These are phyloP conservation scores for Cyclotella cryptica DNA, from an alignment of 108 stramenopile genomes.

Conservation along the genomic window DNA sequence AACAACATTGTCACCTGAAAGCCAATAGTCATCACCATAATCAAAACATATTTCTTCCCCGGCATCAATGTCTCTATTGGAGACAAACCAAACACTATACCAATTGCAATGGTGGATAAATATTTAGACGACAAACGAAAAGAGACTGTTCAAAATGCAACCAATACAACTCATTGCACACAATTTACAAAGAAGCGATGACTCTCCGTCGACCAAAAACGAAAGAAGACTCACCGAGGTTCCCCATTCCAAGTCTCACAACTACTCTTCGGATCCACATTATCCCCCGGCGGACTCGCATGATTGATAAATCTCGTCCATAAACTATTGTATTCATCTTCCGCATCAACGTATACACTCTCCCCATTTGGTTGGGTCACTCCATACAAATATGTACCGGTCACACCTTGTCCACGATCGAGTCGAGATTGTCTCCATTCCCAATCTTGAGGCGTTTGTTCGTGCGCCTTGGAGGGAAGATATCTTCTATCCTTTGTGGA, in stretches of 20 bases:
- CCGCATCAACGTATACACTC: constrained; percentile 55
- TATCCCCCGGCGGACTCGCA: constrained; percentile 31
- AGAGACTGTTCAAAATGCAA: too few species aligned
- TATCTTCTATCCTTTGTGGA: constrained; percentile 59
- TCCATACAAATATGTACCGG: constrained; percentile 57
- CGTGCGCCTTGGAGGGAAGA: constrained; percentile 11
- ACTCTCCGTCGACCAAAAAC: not conserved
- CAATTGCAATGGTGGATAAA: not conserved
- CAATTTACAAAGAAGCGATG: not conserved
- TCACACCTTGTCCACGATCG: constrained; percentile 46
- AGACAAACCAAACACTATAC: constrained; percentile 78
- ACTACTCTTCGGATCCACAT: constrained; percentile 51
- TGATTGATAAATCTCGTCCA: constrained; percentile 67
- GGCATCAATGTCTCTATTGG: constrained; percentile 66
- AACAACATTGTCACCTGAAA: constrained; percentile 61
- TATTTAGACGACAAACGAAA: too few species aligned
- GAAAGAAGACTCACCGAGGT: not conserved
- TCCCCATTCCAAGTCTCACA: constrained; percentile 49
- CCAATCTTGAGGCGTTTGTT: constrained; percentile 41
- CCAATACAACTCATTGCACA: too few species aligned
- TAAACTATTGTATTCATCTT: constrained; percentile 54
- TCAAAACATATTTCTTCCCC: constrained; percentile 92
- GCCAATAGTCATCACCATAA: constrained; percentile 85
- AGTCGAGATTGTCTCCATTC: constrained; percentile 52
- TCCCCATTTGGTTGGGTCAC: constrained; percentile 25